Percentiles rank a stretch among this genome's conserved stretches.
Evolutionary conservation across 129 eudicot species (phyloP).

Genomic region (Logfia minima): DNA sequence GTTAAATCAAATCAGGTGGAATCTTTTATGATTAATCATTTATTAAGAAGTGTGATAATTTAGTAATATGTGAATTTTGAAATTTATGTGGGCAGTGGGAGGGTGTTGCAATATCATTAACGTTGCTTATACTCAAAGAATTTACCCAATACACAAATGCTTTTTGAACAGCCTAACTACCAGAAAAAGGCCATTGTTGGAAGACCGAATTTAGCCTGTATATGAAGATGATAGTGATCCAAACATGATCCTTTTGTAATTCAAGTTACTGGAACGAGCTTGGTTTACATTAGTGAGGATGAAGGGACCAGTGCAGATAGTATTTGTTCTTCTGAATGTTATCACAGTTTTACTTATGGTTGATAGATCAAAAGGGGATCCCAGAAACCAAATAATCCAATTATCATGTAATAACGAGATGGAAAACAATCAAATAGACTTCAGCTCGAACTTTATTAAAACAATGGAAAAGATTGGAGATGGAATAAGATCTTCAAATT

Average conservation of each 20-base stretch:
- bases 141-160: constrained; percentile 20
- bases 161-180: constrained; percentile 36
- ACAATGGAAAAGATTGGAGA: constrained; percentile 53
- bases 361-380: constrained; percentile 45
- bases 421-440: constrained; percentile 36
- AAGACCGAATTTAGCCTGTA: constrained; percentile 11
- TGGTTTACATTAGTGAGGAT: constrained; percentile 2
- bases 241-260: constrained; percentile 7
- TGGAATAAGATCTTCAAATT: constrained; percentile 42
- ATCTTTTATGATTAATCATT: not conserved
- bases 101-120: constrained; percentile 16
- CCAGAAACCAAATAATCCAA: constrained; percentile 52
- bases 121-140: constrained; percentile 27
- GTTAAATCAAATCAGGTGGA: not conserved
- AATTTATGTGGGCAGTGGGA: constrained; percentile 17
- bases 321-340: constrained; percentile 21
- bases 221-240: constrained; percentile 25
- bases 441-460: constrained; percentile 46
- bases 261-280: constrained; percentile 12
- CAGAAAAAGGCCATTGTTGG: constrained; percentile 14
- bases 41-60: not conserved
- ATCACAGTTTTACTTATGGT: constrained; percentile 31
- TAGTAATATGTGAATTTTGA: constrained; percentile 10
- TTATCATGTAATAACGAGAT: constrained; percentile 38
- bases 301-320: constrained; percentile 24